Base-by-base conservation (phyloP, 129 eudicot species). In the Chrysanthemum seticuspe region DNA sequence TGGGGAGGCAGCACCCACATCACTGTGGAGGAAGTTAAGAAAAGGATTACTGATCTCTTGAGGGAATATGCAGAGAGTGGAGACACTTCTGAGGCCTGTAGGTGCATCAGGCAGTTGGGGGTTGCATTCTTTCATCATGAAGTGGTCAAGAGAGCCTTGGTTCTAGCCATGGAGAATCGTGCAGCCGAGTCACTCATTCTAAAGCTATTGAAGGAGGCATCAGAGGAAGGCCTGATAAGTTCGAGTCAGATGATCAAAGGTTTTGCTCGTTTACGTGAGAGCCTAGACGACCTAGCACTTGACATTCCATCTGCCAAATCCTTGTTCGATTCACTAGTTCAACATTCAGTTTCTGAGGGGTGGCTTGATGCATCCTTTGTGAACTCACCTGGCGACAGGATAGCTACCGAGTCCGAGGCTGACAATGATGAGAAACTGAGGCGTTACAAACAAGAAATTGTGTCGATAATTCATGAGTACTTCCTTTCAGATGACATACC, bases 1-100 rank as follows among this genome's bases (percentile, higher is more conserved):
- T 93, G 98, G 98, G 97, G 98, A 36, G 98, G 98, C 54, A 92
- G 85, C 77, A 92, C 95, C 10, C 98, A 89, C 62, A 63, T 87
- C 23, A 89, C 96, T 9, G 98, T 89, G 2, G 98, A 87, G 71
- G 96, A 92, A 82, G 98, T 89, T 21, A 89, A 92, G 90, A 92
- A 85, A 75, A 80, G 80, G 74, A 92, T 92, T 68, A 60, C 90
- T n/a, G 92, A 89, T 57, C 87, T 92, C 31, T 72, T 89, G 68
- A 84, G 85, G 72, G 98, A 92, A 75, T 92, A 89, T 70, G 92
- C 81, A 5, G 95, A 89, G 67, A 87, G 80, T 72, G 98, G 98
- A 29, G 98, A 92, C 67, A 79, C 96, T 67, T 78, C 91, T 55
- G 98, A 92, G 72, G 96, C 98, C 8, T 92, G 92, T 67, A 82